Evolutionary conservation across 2,329 filamentous ascomycete species (phyloP).

Genomic region (Claviceps monticola): DNA sequence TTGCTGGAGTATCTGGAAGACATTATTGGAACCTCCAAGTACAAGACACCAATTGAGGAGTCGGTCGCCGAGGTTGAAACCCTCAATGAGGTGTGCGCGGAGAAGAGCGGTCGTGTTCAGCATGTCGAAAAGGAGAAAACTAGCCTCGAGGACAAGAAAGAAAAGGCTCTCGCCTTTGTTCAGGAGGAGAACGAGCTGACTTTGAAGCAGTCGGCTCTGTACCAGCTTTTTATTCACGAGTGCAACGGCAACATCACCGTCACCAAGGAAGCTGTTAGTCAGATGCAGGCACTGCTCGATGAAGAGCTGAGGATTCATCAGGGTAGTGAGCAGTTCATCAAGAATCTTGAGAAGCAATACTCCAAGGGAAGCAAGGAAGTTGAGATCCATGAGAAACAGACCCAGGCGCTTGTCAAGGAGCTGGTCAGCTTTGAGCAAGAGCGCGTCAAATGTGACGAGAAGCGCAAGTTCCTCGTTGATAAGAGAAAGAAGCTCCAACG

Average conservation of each 20-base stretch:
- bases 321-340: conserved; percentile 81
- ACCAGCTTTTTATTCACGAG: conserved; percentile 81
- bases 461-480: conserved; percentile 79
- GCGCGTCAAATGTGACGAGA: conserved; percentile 93
- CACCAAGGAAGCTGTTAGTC: conserved; percentile 76
- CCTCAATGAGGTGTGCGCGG: conserved; percentile 85
- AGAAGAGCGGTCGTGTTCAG: conserved; percentile 90
- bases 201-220: conserved; percentile 79
- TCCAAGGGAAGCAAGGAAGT: conserved; percentile 72
- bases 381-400: conserved; percentile 68
- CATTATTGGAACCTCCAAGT: conserved; percentile 97
- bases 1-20: conserved; percentile 94
- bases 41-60: conserved; percentile 94
- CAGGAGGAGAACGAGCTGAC: conserved; percentile 87
- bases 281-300: conserved; percentile 78
- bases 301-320: conserved; percentile 83
- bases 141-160: conserved; percentile 86
- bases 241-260: conserved; percentile 81
- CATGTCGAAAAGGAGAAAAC: conserved; percentile 97
- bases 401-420: conserved; percentile 69
- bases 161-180: conserved; percentile 80
- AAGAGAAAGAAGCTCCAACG: conserved; percentile 96
- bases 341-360: conserved; percentile 73
- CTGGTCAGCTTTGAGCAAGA: conserved; percentile 92
- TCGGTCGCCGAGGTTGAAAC: conserved; percentile 79